Evolutionary conservation across 1,139 yeast genomes (phyloP).

Genomic region (Taphrina deformans): DNA sequence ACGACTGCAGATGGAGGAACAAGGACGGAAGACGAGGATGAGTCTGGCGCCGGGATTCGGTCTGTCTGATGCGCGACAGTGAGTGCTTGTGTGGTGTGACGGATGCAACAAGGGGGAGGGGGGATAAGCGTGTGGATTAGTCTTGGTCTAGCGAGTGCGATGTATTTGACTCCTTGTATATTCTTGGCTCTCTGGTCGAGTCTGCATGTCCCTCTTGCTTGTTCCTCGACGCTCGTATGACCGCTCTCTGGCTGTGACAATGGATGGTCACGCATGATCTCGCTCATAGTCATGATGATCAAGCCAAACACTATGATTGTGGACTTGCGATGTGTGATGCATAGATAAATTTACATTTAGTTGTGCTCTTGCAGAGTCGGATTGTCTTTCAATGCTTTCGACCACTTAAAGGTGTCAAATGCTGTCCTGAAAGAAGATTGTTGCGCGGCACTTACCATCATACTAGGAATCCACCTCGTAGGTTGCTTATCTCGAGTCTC

Average conservation of each 20-base stretch:
- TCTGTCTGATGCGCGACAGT: background rate
- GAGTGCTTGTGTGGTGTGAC: too few relatives aligned
- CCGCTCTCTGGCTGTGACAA: too few relatives aligned
- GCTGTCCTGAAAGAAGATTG: background rate
- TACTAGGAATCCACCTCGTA: conserved; percentile 31
- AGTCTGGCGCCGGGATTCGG: conserved; percentile 25
- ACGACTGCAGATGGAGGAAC: conserved; percentile 22
- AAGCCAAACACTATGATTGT: background rate
- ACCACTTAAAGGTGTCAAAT: background rate
- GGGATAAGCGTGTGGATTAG: too few relatives aligned
- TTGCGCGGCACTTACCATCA: conserved; percentile 10
- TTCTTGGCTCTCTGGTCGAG: background rate
- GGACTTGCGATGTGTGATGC: background rate
- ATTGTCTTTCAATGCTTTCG: conserved; percentile 26
- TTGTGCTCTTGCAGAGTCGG: conserved; percentile 26
- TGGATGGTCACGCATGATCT: too few relatives aligned
- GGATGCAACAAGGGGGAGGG: background rate
- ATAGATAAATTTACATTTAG: background rate
- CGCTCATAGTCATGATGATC: too few relatives aligned
- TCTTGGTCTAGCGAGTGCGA: background rate
- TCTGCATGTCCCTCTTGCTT: too few relatives aligned
- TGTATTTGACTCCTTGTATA: background rate
- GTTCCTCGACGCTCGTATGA: too few relatives aligned
- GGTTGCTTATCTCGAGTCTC: conserved; percentile 34
- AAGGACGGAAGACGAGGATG: conserved; percentile 29